Percentiles rank a stretch among this genome's conserved stretches.
Conservation (phyloP, 2,329 filamentous ascomycete species). For the Aspergillus carbonarius region DNA sequence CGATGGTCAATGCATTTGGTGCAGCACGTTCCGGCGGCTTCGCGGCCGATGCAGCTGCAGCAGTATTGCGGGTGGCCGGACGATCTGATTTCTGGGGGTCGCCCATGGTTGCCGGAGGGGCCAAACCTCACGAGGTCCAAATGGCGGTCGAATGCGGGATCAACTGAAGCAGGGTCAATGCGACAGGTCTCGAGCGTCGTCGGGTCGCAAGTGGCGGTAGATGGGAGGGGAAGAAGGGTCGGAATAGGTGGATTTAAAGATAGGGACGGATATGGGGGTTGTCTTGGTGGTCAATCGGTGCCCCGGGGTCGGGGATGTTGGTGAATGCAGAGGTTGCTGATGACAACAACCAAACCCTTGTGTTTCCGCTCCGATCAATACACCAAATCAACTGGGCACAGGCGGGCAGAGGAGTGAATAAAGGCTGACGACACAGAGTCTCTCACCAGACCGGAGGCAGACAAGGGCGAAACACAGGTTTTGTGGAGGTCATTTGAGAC, state of each 20-base stretch:
- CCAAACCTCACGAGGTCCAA: conserved; percentile 9
- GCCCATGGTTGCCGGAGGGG: conserved; percentile 20
- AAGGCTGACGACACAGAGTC: conserved; percentile 5
- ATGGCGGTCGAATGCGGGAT: conserved; percentile 19
- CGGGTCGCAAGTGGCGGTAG: conserved; percentile 15
- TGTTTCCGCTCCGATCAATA: conserved; percentile 23
- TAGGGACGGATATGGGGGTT: background rate
- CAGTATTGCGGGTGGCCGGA: conserved; percentile 20
- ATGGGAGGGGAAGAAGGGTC: conserved; percentile 2
- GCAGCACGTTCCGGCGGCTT: conserved; percentile 22
- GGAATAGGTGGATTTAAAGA: background rate
- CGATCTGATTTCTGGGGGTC: conserved; percentile 20
- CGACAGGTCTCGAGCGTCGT: conserved; percentile 20
- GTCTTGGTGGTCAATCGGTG: conserved; percentile 18
- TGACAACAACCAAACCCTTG: conserved; percentile 18
- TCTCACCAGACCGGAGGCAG: conserved; percentile 24
- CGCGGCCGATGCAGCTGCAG: conserved; percentile 18
- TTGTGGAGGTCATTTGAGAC: conserved; percentile 25
- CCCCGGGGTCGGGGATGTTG: conserved; percentile 15
- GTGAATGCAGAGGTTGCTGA: conserved; percentile 27
- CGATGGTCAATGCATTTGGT: conserved; percentile 32
- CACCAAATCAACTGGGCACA: conserved; percentile 15
- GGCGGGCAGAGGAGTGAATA: conserved; percentile 13
- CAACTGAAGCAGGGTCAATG: conserved; percentile 16
- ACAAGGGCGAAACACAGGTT: conserved; percentile 13